Evolutionary conservation across 805 yeast species (phyloP).

Genomic region (Hemisphaericaspora nanyangensis): DNA sequence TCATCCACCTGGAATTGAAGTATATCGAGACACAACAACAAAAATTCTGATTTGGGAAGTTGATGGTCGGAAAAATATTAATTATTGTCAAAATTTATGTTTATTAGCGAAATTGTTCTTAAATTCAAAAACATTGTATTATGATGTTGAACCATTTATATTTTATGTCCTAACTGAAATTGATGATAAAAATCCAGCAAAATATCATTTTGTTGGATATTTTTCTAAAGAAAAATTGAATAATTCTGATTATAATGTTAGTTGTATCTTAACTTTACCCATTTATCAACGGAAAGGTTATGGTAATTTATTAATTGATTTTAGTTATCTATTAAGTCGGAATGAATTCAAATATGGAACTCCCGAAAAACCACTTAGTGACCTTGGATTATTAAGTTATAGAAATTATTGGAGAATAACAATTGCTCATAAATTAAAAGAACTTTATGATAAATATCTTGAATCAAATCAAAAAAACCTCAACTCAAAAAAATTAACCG

Average conservation of each 20-base stretch:
- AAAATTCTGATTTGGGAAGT: conserved; percentile 41
- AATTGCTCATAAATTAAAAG: conserved; percentile 47
- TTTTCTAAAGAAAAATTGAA: conserved; percentile 85
- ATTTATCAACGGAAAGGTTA: conserved; percentile 83
- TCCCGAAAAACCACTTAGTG: conserved; percentile 92
- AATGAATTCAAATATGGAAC: conserved; percentile 81
- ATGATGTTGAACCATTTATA: conserved; percentile 93
- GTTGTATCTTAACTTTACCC: conserved; percentile 89
- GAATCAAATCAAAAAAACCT: not conserved
- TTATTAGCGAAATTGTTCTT: conserved; percentile 83
- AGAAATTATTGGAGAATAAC: conserved; percentile 80
- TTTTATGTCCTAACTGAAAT: conserved; percentile 81
- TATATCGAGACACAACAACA: conserved; percentile 30
- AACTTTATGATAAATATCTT: conserved; percentile 19
- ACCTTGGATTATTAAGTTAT: conserved; percentile 80
- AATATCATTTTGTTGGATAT: conserved; percentile 85
- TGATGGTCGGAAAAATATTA: conserved; percentile 80
- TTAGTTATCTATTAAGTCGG: conserved; percentile 75
- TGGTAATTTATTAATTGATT: conserved; percentile 84
- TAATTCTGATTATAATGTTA: conserved; percentile 73
- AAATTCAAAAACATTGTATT: conserved; percentile 86
- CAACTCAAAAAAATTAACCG: not conserved
- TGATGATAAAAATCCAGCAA: conserved; percentile 38
- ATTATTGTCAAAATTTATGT: conserved; percentile 87
- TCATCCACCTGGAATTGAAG: conserved; percentile 61